These are phyloP conservation scores for Luvunga scandens DNA, from an alignment of 345 rosid genomes.

Conservation along the genomic window DNA sequence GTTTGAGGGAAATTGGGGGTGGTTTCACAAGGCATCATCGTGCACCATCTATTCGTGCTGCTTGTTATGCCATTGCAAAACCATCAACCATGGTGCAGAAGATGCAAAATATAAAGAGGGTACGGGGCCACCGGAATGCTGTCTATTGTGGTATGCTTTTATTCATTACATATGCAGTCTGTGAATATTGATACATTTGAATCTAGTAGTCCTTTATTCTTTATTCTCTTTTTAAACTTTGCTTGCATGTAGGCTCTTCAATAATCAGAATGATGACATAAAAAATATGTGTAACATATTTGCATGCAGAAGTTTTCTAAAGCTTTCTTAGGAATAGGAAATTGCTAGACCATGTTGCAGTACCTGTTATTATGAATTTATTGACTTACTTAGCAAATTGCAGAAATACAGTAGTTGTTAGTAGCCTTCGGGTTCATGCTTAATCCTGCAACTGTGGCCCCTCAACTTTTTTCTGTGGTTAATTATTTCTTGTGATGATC, in stretches of 20 bases:
- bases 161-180: not conserved
- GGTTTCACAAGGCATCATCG: conserved; percentile 96
- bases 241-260: not conserved
- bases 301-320: not conserved
- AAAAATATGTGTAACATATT: not conserved
- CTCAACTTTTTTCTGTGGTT: not conserved
- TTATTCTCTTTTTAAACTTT: not conserved
- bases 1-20: conserved; percentile 97
- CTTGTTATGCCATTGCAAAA: conserved; percentile 91
- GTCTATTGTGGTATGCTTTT: conserved; percentile 89
- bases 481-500: not conserved
- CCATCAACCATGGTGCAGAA: conserved; percentile 92
- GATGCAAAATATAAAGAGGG: conserved; percentile 90
- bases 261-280: not conserved
- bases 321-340: not conserved
- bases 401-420: not conserved
- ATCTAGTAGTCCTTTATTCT: not conserved
- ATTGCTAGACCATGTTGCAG: not conserved
- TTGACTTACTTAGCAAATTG: not conserved
- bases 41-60: conserved; percentile 90
- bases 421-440: too few relatives aligned
- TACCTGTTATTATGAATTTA: not conserved
- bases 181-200: not conserved
- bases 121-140: conserved; percentile 95
- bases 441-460: not conserved